Evolutionary conservation across 192 early-diverging fungal species (phyloP).

Genomic region (Dissophora ornata): DNA sequence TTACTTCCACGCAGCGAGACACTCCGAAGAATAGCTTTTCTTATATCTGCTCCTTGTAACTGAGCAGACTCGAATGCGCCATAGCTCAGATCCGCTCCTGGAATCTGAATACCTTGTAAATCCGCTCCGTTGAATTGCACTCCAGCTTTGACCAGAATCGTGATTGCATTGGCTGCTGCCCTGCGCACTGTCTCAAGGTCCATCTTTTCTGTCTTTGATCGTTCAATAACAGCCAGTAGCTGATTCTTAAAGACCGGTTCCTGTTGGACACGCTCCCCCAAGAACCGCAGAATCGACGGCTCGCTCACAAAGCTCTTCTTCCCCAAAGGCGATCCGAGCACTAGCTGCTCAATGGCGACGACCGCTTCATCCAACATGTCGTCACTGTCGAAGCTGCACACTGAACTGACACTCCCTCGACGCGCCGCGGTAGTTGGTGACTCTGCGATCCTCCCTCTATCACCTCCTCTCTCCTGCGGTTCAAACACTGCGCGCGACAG

Average conservation of each 20-base stretch:
- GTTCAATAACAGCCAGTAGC: neutral
- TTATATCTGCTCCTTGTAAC: constrained; percentile 6
- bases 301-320: neutral
- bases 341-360: neutral
- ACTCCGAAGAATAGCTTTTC: neutral
- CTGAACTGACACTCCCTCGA: neutral
- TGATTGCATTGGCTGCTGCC: constrained; percentile 5
- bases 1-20: neutral
- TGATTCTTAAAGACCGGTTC: neutral
- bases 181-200: too few relatives aligned
- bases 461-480: neutral
- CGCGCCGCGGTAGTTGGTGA: neutral
- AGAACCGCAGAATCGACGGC: neutral
- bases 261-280: neutral
- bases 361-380: neutral
- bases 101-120: neutral
- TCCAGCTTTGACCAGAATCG: constrained; percentile 8
- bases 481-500: neutral
- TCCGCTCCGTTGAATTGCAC: neutral
- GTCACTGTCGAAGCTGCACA: neutral
- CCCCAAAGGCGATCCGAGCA: neutral
- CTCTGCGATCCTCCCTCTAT: neutral
- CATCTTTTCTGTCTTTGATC: neutral
- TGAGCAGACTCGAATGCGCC: constrained; percentile 5
- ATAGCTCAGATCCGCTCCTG: neutral